These are phyloP conservation scores for Gloeopeniophorella convolvens DNA, from an alignment of 768 basidiomycete genomes.

Conservation along the genomic window DNA sequence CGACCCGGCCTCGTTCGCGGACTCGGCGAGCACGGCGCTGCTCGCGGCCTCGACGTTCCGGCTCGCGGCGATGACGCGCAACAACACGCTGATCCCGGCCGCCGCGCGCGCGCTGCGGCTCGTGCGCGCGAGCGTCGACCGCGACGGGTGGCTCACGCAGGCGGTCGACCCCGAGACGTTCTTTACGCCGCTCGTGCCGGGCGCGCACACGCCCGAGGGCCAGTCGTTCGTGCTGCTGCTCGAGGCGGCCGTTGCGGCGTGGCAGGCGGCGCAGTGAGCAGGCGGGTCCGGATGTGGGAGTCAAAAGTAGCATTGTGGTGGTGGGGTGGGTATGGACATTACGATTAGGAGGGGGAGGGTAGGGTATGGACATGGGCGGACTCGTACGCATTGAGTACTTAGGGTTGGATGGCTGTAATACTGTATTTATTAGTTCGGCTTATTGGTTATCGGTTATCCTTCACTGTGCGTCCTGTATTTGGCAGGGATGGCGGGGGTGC, in stretches of 20 bases:
- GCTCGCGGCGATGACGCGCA: constrained; percentile 38
- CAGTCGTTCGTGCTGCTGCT: constrained; percentile 21
- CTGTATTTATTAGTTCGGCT: no score
- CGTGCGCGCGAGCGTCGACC: constrained; percentile 33
- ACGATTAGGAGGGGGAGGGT: no score
- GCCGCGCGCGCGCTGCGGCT: constrained; percentile 37
- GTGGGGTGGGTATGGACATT: no score
- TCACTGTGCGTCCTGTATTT: no score
- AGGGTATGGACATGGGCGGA: no score
- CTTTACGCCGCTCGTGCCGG: constrained; percentile 5
- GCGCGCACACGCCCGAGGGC: constrained; percentile 18
- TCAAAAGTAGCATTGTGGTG: background rate
- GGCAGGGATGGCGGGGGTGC: no score
- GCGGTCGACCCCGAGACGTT: constrained; percentile 15
- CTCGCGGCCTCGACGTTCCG: constrained; percentile 53
- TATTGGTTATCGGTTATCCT: no score
- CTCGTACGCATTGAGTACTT: no score
- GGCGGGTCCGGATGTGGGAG: background rate
- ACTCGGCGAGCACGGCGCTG: constrained; percentile 50
- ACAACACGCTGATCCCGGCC: constrained; percentile 31
- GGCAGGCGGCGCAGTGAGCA: background rate
- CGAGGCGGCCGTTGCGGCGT: constrained; percentile 16
- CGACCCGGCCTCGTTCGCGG: constrained; percentile 42
- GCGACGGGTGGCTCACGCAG: constrained; percentile 20
- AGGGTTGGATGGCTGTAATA: no score